Conservation (phyloP, 1,284 basidiomycete species). For the Chondrostereum purpureum region DNA sequence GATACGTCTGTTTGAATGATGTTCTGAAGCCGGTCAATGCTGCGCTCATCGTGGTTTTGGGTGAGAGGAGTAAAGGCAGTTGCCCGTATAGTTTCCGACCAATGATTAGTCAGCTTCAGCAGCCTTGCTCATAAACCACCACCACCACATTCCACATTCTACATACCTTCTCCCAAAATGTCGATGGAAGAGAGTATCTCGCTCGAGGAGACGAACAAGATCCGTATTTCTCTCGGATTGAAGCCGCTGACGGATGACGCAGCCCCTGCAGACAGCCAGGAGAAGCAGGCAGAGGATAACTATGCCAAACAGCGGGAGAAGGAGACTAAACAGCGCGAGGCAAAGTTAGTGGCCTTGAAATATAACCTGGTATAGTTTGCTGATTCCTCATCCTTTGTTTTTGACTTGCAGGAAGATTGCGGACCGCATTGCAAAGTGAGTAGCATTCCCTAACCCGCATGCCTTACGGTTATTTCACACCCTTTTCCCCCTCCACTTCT, state of each 20-base stretch:
- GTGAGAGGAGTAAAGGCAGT: not conserved
- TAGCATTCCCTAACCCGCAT: conserved; percentile 26
- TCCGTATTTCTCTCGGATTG: conserved; percentile 90
- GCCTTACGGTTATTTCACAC: conserved; percentile 49
- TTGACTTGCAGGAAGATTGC: conserved; percentile 53
- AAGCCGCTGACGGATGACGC: conserved; percentile 85
- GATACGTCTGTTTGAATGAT: conserved; percentile 8
- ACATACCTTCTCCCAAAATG: conserved; percentile 30
- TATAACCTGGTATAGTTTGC: too few species aligned
- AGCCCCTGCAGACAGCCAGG: conserved; percentile 58
- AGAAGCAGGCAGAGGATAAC: conserved; percentile 81
- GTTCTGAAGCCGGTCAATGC: not conserved
- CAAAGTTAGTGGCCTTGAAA: conserved; percentile 63
- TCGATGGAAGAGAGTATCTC: conserved; percentile 85
- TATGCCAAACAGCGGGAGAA: conserved; percentile 67
- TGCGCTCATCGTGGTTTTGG: conserved; percentile 2
- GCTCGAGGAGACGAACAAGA: conserved; percentile 97
- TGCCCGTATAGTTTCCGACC: not conserved
- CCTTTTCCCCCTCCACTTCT: not conserved
- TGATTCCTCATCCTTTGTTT: too few species aligned
- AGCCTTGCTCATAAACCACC: conserved; percentile 3
- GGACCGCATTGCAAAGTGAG: conserved; percentile 87
- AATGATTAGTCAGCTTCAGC: conserved; percentile 21
- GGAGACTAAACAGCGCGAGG: conserved; percentile 67
- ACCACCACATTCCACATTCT: conserved; percentile 6